A percentile compares a stretch with the other conserved stretches of the same genome.
Conservation (phyloP, 2,329 filamentous ascomycete species). For the Claviceps cyperi region DNA sequence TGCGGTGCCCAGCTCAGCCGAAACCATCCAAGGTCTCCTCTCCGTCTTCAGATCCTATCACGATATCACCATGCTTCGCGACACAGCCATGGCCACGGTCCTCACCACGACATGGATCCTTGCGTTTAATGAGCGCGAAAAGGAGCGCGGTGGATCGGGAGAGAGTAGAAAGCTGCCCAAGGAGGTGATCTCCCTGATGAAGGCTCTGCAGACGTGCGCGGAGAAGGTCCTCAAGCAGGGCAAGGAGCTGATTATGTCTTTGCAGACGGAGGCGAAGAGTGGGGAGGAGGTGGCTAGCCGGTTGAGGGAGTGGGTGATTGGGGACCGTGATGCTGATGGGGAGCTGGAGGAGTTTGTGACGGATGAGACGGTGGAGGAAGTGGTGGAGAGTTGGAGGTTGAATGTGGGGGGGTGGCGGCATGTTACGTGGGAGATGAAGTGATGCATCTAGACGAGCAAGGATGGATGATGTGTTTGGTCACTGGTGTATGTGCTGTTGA, state of each 20-base stretch:
- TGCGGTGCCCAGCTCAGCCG: slow-evolving; percentile 5
- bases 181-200: slow-evolving; percentile 20
- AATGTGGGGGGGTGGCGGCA: slow-evolving; percentile 21
- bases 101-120: slow-evolving; percentile 20
- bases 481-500: too few species aligned
- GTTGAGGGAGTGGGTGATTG: slow-evolving; percentile 17
- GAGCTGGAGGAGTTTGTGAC: slow-evolving; percentile 13
- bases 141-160: slow-evolving; percentile 24
- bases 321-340: slow-evolving; percentile 8
- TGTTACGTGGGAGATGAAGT: slow-evolving; percentile 17
- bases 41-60: slow-evolving; percentile 21
- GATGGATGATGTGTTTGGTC: too few species aligned
- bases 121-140: slow-evolving; percentile 23
- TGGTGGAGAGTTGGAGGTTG: slow-evolving; percentile 20
- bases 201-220: slow-evolving; percentile 17
- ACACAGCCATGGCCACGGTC: slow-evolving; percentile 21
- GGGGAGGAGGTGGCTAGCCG: slow-evolving; percentile 13
- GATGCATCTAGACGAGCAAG: too few species aligned
- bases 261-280: slow-evolving; percentile 16
- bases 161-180: slow-evolving; percentile 22
- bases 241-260: slow-evolving; percentile 13
- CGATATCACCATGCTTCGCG: slow-evolving; percentile 22
- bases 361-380: slow-evolving; percentile 11
- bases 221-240: slow-evolving; percentile 19
- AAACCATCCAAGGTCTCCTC: slow-evolving; percentile 9